Conservation (phyloP, 176 grass and related monocot genomes). For the Musa acuminata region DNA sequence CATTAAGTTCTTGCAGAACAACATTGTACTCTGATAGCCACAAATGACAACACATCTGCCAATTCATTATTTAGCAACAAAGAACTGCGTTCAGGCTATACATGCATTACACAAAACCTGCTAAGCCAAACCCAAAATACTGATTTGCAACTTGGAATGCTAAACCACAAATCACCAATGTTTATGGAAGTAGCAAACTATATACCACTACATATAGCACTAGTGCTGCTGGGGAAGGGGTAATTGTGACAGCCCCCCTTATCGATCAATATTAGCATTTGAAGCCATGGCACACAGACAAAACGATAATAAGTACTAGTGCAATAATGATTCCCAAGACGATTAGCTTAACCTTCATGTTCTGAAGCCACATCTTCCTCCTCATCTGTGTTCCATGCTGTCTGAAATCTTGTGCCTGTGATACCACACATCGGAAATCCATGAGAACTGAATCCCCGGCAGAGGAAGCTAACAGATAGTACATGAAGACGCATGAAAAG, state of each 20-base stretch:
- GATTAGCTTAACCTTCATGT: conserved; percentile 97
- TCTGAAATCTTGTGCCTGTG: conserved; percentile 81
- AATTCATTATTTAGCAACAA: conserved; percentile 23
- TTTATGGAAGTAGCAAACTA: background rate
- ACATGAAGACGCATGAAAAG: too few species aligned
- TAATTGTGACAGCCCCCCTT: background rate
- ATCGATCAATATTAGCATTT: conserved; percentile 48
- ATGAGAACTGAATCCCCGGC: background rate
- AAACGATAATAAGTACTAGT: conserved; percentile 78
- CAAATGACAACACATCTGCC: background rate
- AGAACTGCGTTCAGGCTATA: conserved; percentile 37
- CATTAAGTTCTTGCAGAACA: too few species aligned
- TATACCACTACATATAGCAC: background rate
- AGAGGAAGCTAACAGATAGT: background rate
- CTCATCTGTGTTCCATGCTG: conserved; percentile 64
- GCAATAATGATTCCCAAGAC: conserved; percentile 80
- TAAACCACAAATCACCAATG: conserved; percentile 30
- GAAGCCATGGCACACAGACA: conserved; percentile 90
- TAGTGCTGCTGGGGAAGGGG: background rate
- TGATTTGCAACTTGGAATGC: conserved; percentile 19
- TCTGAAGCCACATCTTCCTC: conserved; percentile 93
- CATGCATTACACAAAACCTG: conserved; percentile 38
- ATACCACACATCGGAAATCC: background rate
- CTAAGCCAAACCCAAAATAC: conserved; percentile 21
- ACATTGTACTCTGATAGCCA: too few species aligned